Evolutionary conservation across 176 grass and related monocot genomes (phyloP).

Genomic region (Oryza longistaminata): DNA sequence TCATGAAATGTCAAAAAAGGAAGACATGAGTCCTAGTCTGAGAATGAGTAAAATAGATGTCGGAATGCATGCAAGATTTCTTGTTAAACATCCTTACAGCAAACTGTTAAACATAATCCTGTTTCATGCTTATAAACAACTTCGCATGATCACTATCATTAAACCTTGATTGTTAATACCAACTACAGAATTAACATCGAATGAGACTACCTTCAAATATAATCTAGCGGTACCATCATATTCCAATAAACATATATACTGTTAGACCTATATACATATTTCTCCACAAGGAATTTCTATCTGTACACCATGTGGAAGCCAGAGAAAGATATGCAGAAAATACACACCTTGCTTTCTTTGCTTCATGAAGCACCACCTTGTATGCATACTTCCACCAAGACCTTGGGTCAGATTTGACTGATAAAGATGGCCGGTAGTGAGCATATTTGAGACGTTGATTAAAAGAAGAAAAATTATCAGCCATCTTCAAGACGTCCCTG

Average conservation of each 20-base stretch:
- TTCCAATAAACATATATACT: background rate
- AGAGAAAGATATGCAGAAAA: conserved; percentile 27
- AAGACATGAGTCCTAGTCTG: background rate
- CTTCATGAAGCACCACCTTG: conserved; percentile 77
- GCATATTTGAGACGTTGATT: conserved; percentile 89
- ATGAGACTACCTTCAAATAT: background rate
- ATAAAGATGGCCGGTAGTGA: conserved; percentile 79
- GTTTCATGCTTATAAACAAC: conserved; percentile 24
- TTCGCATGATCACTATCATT: background rate
- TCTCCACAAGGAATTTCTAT: background rate
- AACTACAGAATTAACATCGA: background rate
- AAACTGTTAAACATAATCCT: conserved; percentile 24
- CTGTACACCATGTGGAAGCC: conserved; percentile 3
- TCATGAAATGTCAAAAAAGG: background rate
- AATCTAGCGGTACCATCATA: background rate
- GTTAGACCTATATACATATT: background rate
- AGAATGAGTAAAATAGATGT: conserved; percentile 8
- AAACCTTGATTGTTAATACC: background rate
- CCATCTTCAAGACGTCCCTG: conserved; percentile 93
- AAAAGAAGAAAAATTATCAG: conserved; percentile 96
- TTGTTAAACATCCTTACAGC: conserved; percentile 9
- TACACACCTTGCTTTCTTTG: conserved; percentile 83
- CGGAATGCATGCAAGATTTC: background rate
- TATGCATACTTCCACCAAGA: conserved; percentile 95
- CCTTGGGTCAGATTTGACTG: conserved; percentile 73